Base-by-base conservation (phyloP, 768 basidiomycete species). In the Rhodotorula toruloides region DNA sequence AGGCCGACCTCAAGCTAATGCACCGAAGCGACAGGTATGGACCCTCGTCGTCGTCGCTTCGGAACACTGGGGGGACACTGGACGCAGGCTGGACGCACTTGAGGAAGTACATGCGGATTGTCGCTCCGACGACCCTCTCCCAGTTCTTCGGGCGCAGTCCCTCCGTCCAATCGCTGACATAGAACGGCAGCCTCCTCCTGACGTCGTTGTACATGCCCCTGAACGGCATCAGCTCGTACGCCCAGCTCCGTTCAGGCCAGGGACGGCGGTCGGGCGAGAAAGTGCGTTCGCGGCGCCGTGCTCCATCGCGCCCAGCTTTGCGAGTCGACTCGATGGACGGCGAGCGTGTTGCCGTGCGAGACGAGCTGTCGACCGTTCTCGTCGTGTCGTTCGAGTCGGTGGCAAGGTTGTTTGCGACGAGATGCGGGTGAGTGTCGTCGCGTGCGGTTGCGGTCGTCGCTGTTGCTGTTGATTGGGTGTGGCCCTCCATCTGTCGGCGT, bases 61-160 rank as follows among this genome's bases (percentile, higher is more conserved):
- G 77, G 71, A 56, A 72, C 63, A 74, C 71, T 74, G 72, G 76
- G 74, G 47, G 72, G 67, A 73, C 73, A 50, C 55, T 47, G 22
- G 42, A 22, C 8, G 29, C 31, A 47, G 27, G 27, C n/a, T 25
- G 21, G 31, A 78, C 84, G 61, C 75, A 89, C 87, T 90, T 90
- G 66, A 89, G 84, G 74, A 90, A 90, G 76, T 89, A 89, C 67
- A 91, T 89, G 37, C 92, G 81, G 39, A 87, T 85, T 10, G 90
- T 90, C 0, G 91, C 87, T 11, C 91, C 91, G 11, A 93, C 73
- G 12, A 94, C 90, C 55, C 93, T 82, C 77, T 94, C 94, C 22
- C 58, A n/a, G 52, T 74, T 74, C 54, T 57, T 57, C 4, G 66
- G 69, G 75, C 90, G 90, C 85, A 87, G 91, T 11, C 88, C 91